A percentile compares a stretch with the other conserved stretches of the same genome.
Conservation (phyloP, 2,329 filamentous ascomycete species). For the Dactylellina cionopaga region DNA sequence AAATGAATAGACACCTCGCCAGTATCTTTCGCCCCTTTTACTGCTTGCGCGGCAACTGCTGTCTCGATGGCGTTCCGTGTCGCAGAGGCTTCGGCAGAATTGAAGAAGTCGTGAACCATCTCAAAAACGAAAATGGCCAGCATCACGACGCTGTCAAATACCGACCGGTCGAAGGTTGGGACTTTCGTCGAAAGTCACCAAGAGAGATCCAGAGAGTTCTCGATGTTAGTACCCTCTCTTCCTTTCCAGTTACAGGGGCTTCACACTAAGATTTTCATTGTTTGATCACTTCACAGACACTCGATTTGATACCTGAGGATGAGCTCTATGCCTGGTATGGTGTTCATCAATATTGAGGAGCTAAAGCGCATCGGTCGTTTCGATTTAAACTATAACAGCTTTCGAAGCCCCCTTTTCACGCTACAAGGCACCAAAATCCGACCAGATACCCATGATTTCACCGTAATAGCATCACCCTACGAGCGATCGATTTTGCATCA, state of each 20-base stretch:
- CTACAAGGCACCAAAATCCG: not conserved
- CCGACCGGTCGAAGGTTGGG: slow-evolving; percentile 52
- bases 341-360: not conserved
- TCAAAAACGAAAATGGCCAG: slow-evolving; percentile 47
- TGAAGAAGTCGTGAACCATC: slow-evolving; percentile 47
- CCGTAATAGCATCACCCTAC: slow-evolving; percentile 4
- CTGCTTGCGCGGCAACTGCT: slow-evolving; percentile 49
- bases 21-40: slow-evolving; percentile 45
- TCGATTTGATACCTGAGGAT: slow-evolving; percentile 32
- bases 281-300: slow-evolving; percentile 4
- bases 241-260: no score
- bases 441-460: slow-evolving; percentile 17
- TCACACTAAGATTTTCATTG: not conserved
- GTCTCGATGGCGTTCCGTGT: slow-evolving; percentile 39
- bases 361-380: not conserved
- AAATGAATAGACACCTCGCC: slow-evolving; percentile 35
- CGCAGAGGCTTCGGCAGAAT: slow-evolving; percentile 50
- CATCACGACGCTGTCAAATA: slow-evolving; percentile 44
- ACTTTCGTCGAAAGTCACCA: slow-evolving; percentile 31
- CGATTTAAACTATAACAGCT: not conserved
- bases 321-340: slow-evolving; percentile 24
- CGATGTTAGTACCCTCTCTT: slow-evolving; percentile 21
- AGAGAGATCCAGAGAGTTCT: slow-evolving; percentile 28
- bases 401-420: not conserved
- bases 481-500: slow-evolving; percentile 2